Evolutionary conservation across 345 rosid genomes (phyloP), one percentile per base, ranked within the genome.

Genomic region (Aquilaria yunnanensis): DNA sequence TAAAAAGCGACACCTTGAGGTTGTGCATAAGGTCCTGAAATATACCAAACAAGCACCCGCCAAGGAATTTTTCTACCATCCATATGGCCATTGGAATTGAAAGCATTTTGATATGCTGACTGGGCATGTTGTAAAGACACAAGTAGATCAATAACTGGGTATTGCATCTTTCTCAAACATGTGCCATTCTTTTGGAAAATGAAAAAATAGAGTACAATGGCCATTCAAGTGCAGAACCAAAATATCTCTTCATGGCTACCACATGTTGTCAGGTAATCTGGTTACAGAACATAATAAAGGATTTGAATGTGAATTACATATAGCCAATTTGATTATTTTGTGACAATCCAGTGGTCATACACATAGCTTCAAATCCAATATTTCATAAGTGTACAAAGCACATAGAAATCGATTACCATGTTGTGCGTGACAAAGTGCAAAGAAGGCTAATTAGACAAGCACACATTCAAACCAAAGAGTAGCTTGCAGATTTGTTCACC

Each of bases 221-320:
- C 71, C 33, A 16, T 9, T 68, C 71, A 1, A 52, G 14, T 1
- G 53, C 43, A 1, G 53, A 64, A 9, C 10, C 47, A 2, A 46
- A 64, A 8, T 64, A 64, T 14, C 49, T 32, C 3, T 23, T 61
- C 2, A 62, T 69, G 57, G 58, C 62, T 5, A n/a, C 52, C 4
- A 62, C 72, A 0, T 47, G 34, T 1, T 13, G 46, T 32, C 62
- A 68, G 14, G 9, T 68, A 10, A 55, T 53, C 0, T 68, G 67
- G 67, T 8, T 53, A 52, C 4, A 29, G 8, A 30, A 37, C 8
- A 37, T 37, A 5, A 5, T 37, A 7, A 37, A 37, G 5, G 43
- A 37, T 37, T 37, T 37, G 43, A 37, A 37, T 37, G 43, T 37
- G 5, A 9, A 37, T 37, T 3, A 37, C 8, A 37, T 4, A 3